Evolutionary conservation across 2,329 filamentous ascomycete genomes (phyloP).

Genomic region (Aspergillus hortae): DNA sequence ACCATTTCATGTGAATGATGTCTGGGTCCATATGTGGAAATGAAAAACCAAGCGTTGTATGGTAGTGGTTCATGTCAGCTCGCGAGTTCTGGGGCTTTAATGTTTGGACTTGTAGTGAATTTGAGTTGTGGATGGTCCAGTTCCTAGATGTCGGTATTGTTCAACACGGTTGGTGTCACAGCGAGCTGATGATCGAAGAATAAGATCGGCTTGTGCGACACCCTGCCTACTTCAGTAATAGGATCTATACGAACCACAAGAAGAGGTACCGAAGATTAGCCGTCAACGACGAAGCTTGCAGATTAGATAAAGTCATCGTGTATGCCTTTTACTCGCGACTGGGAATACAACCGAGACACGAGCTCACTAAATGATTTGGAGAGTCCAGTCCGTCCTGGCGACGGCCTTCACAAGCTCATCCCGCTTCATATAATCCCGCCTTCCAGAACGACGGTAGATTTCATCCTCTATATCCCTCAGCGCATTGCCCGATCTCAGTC

Average conservation of each 20-base stretch:
- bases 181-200: too few relatives aligned
- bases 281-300: too few relatives aligned
- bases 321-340: too few relatives aligned
- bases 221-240: too few relatives aligned
- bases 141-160: too few relatives aligned
- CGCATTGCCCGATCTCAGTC: background rate
- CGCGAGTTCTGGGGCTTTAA: background rate
- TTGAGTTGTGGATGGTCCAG: background rate
- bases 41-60: background rate
- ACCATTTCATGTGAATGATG: background rate
- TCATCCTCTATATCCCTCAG: conserved; percentile 1
- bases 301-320: too few relatives aligned
- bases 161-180: too few relatives aligned
- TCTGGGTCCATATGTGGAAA: background rate
- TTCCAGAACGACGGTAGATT: conserved; percentile 1
- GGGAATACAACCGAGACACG: too few relatives aligned
- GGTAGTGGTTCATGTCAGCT: background rate
- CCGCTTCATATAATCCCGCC: conserved; percentile 1
- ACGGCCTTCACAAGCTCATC: conserved; percentile 3
- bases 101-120: background rate
- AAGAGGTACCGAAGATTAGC: too few relatives aligned
- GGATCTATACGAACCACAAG: too few relatives aligned
- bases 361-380: too few relatives aligned
- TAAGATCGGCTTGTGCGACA: too few relatives aligned
- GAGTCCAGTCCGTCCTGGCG: background rate